Conservation (phyloP, 2,329 filamentous ascomycete genomes). For the Colletotrichum aenigma region DNA sequence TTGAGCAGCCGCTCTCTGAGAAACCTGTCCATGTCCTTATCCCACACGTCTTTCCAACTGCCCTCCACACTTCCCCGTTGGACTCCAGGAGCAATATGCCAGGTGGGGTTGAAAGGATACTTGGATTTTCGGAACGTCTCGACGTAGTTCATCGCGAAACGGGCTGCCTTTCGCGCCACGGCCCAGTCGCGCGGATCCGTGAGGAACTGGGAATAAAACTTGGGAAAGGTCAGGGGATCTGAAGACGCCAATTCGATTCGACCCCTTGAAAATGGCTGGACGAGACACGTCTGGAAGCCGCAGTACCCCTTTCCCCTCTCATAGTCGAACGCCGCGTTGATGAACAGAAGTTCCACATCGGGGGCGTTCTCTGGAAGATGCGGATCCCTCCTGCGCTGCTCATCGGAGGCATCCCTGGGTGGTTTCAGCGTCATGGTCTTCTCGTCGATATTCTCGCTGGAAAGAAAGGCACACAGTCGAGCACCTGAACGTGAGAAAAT, state of each 20-base stretch:
- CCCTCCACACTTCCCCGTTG: background rate
- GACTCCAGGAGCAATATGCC: conserved; percentile 2
- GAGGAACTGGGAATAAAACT: conserved; percentile 33
- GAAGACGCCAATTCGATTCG: conserved; percentile 35
- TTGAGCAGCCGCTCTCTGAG: background rate
- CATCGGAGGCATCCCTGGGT: background rate
- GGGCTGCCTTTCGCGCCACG: conserved; percentile 27
- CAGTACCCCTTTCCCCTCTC: conserved; percentile 26
- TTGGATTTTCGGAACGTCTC: conserved; percentile 29
- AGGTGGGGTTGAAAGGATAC: conserved; percentile 24
- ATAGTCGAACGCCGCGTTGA: conserved; percentile 36
- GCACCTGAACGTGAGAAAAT: conserved; percentile 25
- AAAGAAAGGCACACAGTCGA: conserved; percentile 26
- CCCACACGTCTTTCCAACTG: conserved; percentile 29
- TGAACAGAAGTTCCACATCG: conserved; percentile 39
- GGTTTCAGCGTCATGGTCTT: conserved; percentile 26
- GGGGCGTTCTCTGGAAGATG: conserved; percentile 27
- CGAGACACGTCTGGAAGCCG: conserved; percentile 29
- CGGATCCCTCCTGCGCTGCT: conserved; percentile 22
- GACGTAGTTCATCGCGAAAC: conserved; percentile 33
- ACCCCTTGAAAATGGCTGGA: conserved; percentile 34
- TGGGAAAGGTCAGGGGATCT: conserved; percentile 35
- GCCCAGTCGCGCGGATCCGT: conserved; percentile 30
- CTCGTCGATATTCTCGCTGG: conserved; percentile 29
- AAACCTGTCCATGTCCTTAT: conserved; percentile 34